Percentiles rank a stretch among this genome's conserved stretches.
These are phyloP conservation scores for Casaregolazyma lundiana DNA, from an alignment of 1,139 yeast species.

Conservation along the genomic window DNA sequence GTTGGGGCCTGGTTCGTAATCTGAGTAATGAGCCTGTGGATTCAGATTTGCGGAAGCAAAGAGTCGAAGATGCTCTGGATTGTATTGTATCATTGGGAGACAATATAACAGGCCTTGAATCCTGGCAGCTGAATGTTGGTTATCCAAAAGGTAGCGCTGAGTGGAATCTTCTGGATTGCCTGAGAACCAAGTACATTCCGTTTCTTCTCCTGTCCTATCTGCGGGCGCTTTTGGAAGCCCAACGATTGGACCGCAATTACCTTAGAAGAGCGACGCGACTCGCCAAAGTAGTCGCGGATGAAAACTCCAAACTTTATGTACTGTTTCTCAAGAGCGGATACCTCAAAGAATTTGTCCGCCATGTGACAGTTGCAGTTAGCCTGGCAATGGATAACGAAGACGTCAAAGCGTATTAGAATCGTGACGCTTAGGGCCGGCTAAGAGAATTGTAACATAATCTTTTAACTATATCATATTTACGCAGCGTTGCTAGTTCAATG, in stretches of 20 bases:
- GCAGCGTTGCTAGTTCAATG: slow-evolving; percentile 42
- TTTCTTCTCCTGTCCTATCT: slow-evolving; percentile 61
- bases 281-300: slow-evolving; percentile 52
- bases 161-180: slow-evolving; percentile 23
- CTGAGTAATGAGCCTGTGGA: slow-evolving; percentile 14
- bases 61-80: slow-evolving; percentile 16
- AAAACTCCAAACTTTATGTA: slow-evolving; percentile 43
- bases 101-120: slow-evolving; percentile 17
- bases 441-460: neutral
- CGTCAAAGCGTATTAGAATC: neutral
- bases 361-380: slow-evolving; percentile 55
- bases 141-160: slow-evolving; percentile 9
- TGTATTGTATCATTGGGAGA: slow-evolving; percentile 17
- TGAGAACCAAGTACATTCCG: slow-evolving; percentile 71
- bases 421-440: neutral
- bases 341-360: slow-evolving; percentile 54
- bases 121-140: slow-evolving; percentile 21
- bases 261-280: slow-evolving; percentile 54
- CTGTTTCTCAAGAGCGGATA: slow-evolving; percentile 61
- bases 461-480: neutral
- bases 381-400: slow-evolving; percentile 29
- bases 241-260: slow-evolving; percentile 32
- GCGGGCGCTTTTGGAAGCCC: slow-evolving; percentile 44
- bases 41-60: slow-evolving; percentile 11
- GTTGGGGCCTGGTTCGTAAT: neutral